Evolutionary conservation across 176 grass and related monocot genomes (phyloP), one percentile per base, ranked within the genome.

Genomic region (Elymus sibiricus): DNA sequence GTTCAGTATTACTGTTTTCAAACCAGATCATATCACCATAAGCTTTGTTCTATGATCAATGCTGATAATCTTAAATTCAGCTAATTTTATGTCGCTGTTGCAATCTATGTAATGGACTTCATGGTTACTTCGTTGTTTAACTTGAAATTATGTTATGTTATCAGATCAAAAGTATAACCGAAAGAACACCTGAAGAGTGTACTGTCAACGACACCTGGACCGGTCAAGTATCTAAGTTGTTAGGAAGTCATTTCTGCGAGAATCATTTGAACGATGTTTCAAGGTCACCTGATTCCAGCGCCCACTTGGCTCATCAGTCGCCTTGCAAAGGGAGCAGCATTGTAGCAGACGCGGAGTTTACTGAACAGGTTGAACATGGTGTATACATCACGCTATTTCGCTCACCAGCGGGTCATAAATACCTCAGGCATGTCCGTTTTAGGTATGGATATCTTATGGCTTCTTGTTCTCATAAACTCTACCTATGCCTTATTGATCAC

Each of bases 351-450:
- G 69, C 62, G 15, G 90, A 97, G 87, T 91, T 82, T 80, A 82
- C 89, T 16, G 92, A 97, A 75, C 88, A 94, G 74, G 86, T 94
- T 80, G 92, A 97, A 81, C 80, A 47, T 13, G 92, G 92, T 22
- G 83, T 97, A 80, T 90, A 92, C 90, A 90, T 94, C 55, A 92
- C 94, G 7, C 51, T 94, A 22, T 84, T 87, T 58, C 79, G 75
- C 67, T 84, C 82, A 15, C 87, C 85, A 67, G 80, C 85, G 37
- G 85, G 91, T n/a, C 82, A 87, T 22, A 90, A 92, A 26, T 86
- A 76, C 77, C 75, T 92, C 76, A 85, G 86, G 60, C 90, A 86
- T 39, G 83, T 97, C 44, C 85, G 87, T 46, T 94, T 94, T 74
- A 94, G 92, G 92, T 97, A 84, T 74, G 67, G 38, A 15, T 15